These are phyloP conservation scores for Solioccasus polychromus DNA, from an alignment of 768 basidiomycete genomes.

Conservation along the genomic window DNA sequence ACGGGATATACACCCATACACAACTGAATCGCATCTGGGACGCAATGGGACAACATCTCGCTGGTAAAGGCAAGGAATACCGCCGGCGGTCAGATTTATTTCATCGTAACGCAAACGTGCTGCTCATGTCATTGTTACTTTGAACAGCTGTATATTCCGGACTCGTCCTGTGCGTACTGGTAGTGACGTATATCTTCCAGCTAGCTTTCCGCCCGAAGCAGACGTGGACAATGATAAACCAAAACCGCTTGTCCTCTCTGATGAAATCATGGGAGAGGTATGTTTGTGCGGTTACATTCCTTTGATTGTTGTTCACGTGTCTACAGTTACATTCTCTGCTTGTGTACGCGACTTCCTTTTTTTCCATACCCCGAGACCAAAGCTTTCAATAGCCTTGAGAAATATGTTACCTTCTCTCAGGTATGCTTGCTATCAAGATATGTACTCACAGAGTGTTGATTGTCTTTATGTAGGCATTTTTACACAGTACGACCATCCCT, in stretches of 20 bases:
- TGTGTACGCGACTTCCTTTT: conserved; percentile 40
- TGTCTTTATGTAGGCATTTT: conserved; percentile 16
- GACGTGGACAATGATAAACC: conserved; percentile 15
- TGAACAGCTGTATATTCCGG: conserved; percentile 46
- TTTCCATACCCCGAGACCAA: conserved; percentile 30
- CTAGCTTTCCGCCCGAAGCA: conserved; percentile 46
- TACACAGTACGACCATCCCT: conserved; percentile 15
- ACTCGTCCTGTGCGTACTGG: conserved; percentile 32
- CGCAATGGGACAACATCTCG: conserved; percentile 40
- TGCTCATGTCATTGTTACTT: background rate
- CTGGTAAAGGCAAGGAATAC: conserved; percentile 50
- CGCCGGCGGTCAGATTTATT: conserved; percentile 38
- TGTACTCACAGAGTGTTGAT: conserved; percentile 36
- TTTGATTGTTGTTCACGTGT: background rate
- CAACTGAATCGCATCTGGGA: conserved; percentile 50
- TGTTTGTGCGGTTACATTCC: background rate
- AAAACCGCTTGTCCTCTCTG: conserved; percentile 34
- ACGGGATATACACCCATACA: conserved; percentile 49
- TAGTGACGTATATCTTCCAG: conserved; percentile 47
- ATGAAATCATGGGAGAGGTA: conserved; percentile 50
- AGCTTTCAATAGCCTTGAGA: conserved; percentile 36
- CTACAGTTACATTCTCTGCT: conserved; percentile 54
- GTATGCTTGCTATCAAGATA: conserved; percentile 12
- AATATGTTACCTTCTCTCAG: conserved; percentile 32
- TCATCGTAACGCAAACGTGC: background rate